Evolutionary conservation across 768 basidiomycete genomes (phyloP), one percentile per base, ranked within the genome.

Genomic region (Coprinopsis marcescibilis): DNA sequence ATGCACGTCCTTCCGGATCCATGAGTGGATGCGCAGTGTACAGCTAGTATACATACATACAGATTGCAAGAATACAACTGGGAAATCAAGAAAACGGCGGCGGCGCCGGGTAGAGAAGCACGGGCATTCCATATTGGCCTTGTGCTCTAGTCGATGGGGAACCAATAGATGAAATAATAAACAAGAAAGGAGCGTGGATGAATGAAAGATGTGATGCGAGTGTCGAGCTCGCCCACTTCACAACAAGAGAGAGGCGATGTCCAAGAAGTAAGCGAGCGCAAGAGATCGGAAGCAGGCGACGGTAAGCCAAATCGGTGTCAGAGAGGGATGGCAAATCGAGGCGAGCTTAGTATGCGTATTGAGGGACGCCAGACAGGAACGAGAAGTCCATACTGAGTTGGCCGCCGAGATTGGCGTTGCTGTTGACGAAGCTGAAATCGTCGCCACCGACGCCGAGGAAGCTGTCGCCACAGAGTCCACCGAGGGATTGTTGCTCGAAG

Each of bases 291-390:
- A 25, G 25, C 15, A 25, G 7, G 15, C 25, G 21, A 17, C 5
- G 35, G 10, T 21, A 7, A 24, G 19, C 4, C 11, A 8, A 12
- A 11, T 26, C 39, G 20, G 37, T n/a, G n/a, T n/a, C n/a, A 27
- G 13, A 32, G 26, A 21, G 24, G 25, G 24, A n/a, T 10, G 27
- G 24, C 10, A 11, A 14, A 20, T n/a, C 17, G 12, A 30, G 6
- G 27, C 10, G 30, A 17, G 23, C 17, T 48, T 39, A 48, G 46
- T 41, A 49, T 46, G 57, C 54, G 51, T 62, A 65, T 40, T 62
- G 60, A 27, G 65, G 61, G 34, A 65, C 52, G n/a, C 62, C 56
- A 49, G 58, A 55, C 61, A 70, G 63, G 61, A 69, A 65, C 29
- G 65, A 56, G 43, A 67, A 67, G 34, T 60, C 60, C 24, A 60